These are phyloP conservation scores for Huntiella bhutanensis DNA, from an alignment of 2,329 filamentous ascomycete species.

Conservation along the genomic window DNA sequence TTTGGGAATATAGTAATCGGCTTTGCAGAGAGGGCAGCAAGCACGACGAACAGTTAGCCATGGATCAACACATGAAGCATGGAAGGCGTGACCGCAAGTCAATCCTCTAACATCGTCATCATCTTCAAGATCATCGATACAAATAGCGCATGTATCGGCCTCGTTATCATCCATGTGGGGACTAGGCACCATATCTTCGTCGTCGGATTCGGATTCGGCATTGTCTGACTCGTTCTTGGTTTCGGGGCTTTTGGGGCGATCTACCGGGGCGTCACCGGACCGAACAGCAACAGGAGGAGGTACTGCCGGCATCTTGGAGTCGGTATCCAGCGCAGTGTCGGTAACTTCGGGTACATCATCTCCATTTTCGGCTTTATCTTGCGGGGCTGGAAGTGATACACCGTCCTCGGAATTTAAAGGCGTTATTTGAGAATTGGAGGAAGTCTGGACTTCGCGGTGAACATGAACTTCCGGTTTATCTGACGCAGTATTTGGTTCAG, in stretches of 20 bases:
- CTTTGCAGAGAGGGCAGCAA: conserved; percentile 94
- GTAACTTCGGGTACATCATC: not conserved
- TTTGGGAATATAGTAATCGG: conserved; percentile 92
- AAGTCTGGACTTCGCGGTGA: not conserved
- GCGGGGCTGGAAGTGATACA: not conserved
- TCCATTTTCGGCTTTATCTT: conserved; percentile 7
- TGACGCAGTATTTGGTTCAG: not conserved
- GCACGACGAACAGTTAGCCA: conserved; percentile 90
- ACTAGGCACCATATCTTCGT: conserved; percentile 65
- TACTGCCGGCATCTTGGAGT: not conserved
- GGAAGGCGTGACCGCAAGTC: conserved; percentile 95
- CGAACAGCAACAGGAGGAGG: conserved; percentile 7
- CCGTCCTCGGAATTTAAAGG: not conserved
- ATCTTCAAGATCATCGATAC: conserved; percentile 82
- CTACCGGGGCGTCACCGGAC: not conserved
- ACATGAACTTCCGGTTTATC: not conserved
- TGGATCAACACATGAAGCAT: conserved; percentile 84
- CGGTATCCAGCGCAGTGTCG: not conserved
- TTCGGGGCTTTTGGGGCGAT: not conserved
- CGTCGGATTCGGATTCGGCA: conserved; percentile 30
- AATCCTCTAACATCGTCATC: conserved; percentile 89
- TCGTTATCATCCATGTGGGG: conserved; percentile 64
- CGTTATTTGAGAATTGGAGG: not conserved
- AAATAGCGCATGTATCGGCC: conserved; percentile 91
- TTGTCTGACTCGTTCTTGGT: conserved; percentile 12